phyloP scores from a whole-genome alignment of 352 stramenopile species.

The Aphanomyces stellatus region DNA sequence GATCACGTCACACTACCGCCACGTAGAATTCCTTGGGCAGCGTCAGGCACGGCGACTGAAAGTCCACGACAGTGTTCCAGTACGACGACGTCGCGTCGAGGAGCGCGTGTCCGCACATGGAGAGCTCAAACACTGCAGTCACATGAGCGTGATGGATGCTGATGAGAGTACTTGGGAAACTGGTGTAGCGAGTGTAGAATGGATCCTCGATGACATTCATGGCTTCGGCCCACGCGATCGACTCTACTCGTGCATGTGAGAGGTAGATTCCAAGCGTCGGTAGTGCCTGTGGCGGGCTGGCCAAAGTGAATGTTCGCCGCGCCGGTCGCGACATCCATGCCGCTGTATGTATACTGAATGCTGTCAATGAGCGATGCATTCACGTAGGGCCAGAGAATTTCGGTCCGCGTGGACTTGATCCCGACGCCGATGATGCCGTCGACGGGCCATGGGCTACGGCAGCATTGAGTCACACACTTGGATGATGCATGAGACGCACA shows the following conservation, averaged over 20 bases:
- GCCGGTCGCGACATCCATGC: constrained; percentile 6
- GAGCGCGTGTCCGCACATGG: background rate
- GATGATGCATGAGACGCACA: background rate
- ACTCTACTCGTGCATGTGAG: background rate
- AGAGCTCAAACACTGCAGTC: background rate
- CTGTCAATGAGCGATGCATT: background rate
- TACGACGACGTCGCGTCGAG: constrained; percentile 6
- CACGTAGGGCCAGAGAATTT: constrained; percentile 4
- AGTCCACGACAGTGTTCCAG: constrained; percentile 6
- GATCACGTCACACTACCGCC: background rate
- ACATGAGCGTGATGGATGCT: too few species aligned
- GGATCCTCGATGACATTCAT: constrained; percentile 11
- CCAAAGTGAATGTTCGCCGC: background rate
- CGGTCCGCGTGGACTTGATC: background rate
- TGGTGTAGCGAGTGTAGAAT: constrained; percentile 9
- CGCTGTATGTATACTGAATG: constrained; percentile 5
- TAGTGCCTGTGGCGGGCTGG: too few species aligned
- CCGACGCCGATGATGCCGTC: constrained; percentile 8
- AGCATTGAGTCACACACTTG: background rate
- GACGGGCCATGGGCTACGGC: background rate
- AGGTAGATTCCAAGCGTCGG: too few species aligned
- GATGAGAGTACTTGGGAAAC: constrained; percentile 8
- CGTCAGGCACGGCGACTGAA: constrained; percentile 7
- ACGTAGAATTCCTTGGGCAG: constrained; percentile 17
- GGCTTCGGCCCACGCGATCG: constrained; percentile 7